phyloP scores from a whole-genome alignment of 2,329 filamentous ascomycete genomes.

The Aureobasidium sp. region DNA sequence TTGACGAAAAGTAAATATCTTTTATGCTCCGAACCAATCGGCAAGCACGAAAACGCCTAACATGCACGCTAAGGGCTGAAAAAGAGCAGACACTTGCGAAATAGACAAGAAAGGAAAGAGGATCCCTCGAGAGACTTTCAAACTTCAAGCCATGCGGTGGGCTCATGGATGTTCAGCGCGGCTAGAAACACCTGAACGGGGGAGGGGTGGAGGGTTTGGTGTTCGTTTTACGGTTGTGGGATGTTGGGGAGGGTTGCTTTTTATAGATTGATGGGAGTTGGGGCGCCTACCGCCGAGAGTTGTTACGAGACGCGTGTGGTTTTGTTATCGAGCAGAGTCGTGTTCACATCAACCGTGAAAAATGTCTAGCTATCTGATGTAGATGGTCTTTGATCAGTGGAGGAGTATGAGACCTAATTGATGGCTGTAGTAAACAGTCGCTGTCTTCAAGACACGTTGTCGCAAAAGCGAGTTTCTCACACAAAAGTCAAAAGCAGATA shows the following conservation, averaged over 20 bases:
- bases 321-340: not conserved
- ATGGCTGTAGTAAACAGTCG: not conserved
- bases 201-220: not conserved
- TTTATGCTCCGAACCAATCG: not conserved
- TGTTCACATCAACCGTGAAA: not conserved
- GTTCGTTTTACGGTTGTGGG: not conserved
- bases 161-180: not conserved
- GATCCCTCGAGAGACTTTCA: not conserved
- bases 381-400: not conserved
- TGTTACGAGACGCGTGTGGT: not conserved
- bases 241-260: slow-evolving; percentile 7
- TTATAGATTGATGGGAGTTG: not conserved
- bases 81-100: not conserved
- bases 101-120: not conserved
- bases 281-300: not conserved
- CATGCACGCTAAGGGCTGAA: not conserved
- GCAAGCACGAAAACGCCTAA: not conserved
- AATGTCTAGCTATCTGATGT: not conserved
- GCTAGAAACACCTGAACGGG: not conserved
- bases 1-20: not conserved
- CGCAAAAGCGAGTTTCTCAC: not conserved
- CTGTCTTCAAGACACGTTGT: not conserved
- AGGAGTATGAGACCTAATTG: not conserved
- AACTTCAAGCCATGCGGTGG: not conserved
- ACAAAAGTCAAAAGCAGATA: not conserved